Percentiles rank a stretch among this genome's conserved stretches.
Conservation (phyloP, 352 stramenopile genomes). For the Phytophthora hibernalis region DNA sequence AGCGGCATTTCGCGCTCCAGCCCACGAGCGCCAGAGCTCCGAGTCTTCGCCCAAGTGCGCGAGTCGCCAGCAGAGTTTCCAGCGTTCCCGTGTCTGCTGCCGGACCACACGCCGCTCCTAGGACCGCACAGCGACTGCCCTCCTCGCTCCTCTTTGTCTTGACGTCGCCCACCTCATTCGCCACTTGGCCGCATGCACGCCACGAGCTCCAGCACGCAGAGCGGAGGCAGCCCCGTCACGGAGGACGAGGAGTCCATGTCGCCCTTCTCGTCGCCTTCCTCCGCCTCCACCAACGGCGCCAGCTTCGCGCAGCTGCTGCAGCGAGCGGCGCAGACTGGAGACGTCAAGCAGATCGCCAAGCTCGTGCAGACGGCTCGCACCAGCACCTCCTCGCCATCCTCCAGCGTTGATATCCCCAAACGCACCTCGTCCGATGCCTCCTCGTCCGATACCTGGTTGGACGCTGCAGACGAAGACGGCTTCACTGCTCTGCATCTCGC, state of each 20-base stretch:
- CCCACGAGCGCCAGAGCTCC: conserved; percentile 21
- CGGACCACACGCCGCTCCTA: background rate
- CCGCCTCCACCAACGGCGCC: conserved; percentile 28
- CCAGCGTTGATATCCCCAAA: conserved; percentile 35
- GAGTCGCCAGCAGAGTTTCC: conserved; percentile 22
- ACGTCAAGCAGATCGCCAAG: conserved; percentile 58
- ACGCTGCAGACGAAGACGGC: conserved; percentile 56
- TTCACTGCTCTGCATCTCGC: conserved; percentile 72
- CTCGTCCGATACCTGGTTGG: conserved; percentile 31
- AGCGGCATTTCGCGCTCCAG: conserved; percentile 33
- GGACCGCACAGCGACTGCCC: too few relatives aligned
- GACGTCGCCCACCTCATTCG: conserved; percentile 6
- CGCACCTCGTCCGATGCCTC: conserved; percentile 27
- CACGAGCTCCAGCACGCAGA: conserved; percentile 56
- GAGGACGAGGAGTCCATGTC: conserved; percentile 60
- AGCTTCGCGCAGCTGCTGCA: conserved; percentile 48
- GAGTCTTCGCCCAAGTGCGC: conserved; percentile 17
- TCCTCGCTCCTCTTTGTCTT: conserved; percentile 3
- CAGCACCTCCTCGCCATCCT: conserved; percentile 29
- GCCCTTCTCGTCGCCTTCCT: conserved; percentile 43
- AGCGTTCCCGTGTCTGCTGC: conserved; percentile 15
- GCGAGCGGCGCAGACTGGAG: conserved; percentile 50
- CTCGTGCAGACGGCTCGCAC: conserved; percentile 44
- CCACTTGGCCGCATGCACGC: conserved; percentile 38
- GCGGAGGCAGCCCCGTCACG: conserved; percentile 62